Percentiles rank a stretch among this genome's conserved stretches.
Conservation (phyloP, 1,284 basidiomycete genomes). For the Heliocybe sulcata region DNA sequence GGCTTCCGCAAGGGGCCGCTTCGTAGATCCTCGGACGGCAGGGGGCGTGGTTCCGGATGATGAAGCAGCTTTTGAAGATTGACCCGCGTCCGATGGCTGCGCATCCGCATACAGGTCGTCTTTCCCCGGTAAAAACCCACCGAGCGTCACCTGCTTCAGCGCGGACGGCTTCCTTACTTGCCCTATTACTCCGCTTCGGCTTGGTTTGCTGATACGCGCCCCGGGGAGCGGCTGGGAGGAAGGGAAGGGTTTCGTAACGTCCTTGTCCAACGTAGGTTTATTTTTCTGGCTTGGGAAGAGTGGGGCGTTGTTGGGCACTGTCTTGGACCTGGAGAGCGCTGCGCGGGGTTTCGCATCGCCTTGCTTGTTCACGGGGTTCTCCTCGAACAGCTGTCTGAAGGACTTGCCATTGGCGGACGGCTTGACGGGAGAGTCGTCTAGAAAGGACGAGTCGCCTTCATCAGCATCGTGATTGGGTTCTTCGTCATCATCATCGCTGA, state of each 20-base stretch:
- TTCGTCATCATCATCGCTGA: slow-evolving; percentile 32
- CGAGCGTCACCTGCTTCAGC: slow-evolving; percentile 4
- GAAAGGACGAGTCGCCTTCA: slow-evolving; percentile 38
- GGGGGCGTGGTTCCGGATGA: neutral
- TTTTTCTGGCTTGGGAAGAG: slow-evolving; percentile 12
- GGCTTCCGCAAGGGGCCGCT: slow-evolving; percentile 17
- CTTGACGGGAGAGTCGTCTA: slow-evolving; percentile 68
- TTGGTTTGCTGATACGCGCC: neutral
- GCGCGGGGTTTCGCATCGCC: slow-evolving; percentile 10
- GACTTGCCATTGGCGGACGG: slow-evolving; percentile 41
- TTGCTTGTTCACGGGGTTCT: slow-evolving; percentile 17
- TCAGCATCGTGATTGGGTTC: slow-evolving; percentile 16
- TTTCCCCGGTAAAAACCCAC: slow-evolving; percentile 20
- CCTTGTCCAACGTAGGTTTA: neutral
- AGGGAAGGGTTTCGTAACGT: neutral
- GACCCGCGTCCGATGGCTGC: slow-evolving; percentile 8
- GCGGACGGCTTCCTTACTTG: slow-evolving; percentile 11
- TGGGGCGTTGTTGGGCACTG: slow-evolving; percentile 9
- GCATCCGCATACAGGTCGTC: slow-evolving; percentile 19
- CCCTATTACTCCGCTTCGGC: slow-evolving; percentile 6
- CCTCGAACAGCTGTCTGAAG: slow-evolving; percentile 65
- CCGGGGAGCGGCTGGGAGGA: slow-evolving; percentile 16
- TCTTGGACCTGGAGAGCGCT: slow-evolving; percentile 12
- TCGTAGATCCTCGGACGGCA: slow-evolving; percentile 5
- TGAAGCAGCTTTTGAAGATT: neutral